Conservation (phyloP, 208 protist species). For the Leishmania arabica region DNA sequence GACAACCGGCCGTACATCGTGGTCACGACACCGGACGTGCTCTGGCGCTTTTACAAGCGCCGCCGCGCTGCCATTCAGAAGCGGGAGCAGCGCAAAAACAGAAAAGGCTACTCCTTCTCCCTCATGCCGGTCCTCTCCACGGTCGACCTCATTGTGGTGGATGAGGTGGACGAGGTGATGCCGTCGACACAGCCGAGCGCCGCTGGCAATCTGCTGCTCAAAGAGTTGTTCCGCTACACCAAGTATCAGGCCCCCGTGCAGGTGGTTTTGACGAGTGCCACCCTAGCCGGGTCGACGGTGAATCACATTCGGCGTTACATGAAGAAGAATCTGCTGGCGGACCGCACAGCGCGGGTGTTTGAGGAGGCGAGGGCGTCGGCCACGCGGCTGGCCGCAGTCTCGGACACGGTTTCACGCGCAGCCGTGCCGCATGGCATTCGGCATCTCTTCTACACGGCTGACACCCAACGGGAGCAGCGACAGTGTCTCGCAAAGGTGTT, state of each 20-base stretch:
- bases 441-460: constrained; percentile 83
- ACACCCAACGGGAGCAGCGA: constrained; percentile 71
- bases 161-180: constrained; percentile 90
- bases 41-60: constrained; percentile 74
- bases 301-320: constrained; percentile 90
- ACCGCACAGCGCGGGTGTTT: constrained; percentile 75
- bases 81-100: constrained; percentile 46
- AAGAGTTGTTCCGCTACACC: constrained; percentile 78
- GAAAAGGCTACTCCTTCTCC: constrained; percentile 59
- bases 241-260: constrained; percentile 91
- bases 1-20: constrained; percentile 86
- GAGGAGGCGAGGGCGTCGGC: constrained; percentile 33
- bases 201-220: constrained; percentile 79
- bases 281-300: constrained; percentile 80
- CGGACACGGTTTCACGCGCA: constrained; percentile 52
- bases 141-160: constrained; percentile 83
- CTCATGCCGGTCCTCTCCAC: constrained; percentile 72
- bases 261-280: constrained; percentile 89
- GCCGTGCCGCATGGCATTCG: constrained; percentile 67
- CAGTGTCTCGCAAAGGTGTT: constrained; percentile 61
- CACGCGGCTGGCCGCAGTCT: constrained; percentile 23
- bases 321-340: constrained; percentile 84
- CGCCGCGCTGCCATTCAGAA: constrained; percentile 44
- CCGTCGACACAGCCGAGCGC: constrained; percentile 60
- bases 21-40: constrained; percentile 75